Percentiles rank a stretch among this genome's conserved stretches.
Evolutionary conservation across 345 rosid genomes (phyloP).

Genomic region (Microthlaspi erraticum): DNA sequence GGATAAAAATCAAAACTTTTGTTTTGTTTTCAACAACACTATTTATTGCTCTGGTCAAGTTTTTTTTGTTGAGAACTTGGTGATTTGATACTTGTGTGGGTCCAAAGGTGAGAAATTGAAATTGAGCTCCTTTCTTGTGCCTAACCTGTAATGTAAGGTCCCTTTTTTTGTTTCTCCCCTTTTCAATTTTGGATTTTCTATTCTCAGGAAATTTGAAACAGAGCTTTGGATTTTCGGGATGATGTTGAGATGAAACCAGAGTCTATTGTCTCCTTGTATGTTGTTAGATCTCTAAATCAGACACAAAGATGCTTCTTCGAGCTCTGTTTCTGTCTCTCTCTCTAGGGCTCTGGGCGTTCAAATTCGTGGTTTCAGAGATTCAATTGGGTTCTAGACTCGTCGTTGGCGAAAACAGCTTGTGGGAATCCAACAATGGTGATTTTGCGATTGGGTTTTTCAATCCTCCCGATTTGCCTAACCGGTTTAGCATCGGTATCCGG

Average conservation of each 20-base stretch:
- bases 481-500: slow-evolving; percentile 73
- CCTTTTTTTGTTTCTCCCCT: neutral
- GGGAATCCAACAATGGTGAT: slow-evolving; percentile 75
- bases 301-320: slow-evolving; percentile 51
- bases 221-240: slow-evolving; percentile 29
- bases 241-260: slow-evolving; percentile 41
- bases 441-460: slow-evolving; percentile 73
- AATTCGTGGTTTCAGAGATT: slow-evolving; percentile 55
- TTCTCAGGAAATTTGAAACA: slow-evolving; percentile 26
- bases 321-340: slow-evolving; percentile 51
- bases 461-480: slow-evolving; percentile 56
- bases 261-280: slow-evolving; percentile 16
- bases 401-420: slow-evolving; percentile 52
- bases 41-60: slow-evolving; percentile 50
- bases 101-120: slow-evolving; percentile 36
- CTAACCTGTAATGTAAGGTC: slow-evolving; percentile 35
- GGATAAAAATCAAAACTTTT: slow-evolving; percentile 6
- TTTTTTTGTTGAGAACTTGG: slow-evolving; percentile 40
- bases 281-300: slow-evolving; percentile 37
- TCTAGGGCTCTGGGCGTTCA: slow-evolving; percentile 46
- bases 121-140: slow-evolving; percentile 51
- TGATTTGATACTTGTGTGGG: slow-evolving; percentile 41
- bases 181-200: slow-evolving; percentile 3
- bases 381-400: slow-evolving; percentile 67
- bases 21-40: slow-evolving; percentile 28